These are phyloP conservation scores for Collariella sp. DNA, from an alignment of 495 filamentous ascomycete species.

Conservation along the genomic window DNA sequence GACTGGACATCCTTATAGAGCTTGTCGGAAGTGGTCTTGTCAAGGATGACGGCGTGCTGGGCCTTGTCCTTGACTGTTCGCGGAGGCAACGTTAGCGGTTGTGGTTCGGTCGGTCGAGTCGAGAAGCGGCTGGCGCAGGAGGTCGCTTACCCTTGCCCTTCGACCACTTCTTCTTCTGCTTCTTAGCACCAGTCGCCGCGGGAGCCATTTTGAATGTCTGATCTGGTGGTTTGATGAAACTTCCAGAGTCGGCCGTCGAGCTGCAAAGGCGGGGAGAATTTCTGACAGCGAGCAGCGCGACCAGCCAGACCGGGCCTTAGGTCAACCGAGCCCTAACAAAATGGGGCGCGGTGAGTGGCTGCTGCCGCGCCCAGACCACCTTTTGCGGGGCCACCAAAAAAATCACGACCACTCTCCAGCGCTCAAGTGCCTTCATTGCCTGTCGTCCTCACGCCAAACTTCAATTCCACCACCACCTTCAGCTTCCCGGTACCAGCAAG, in stretches of 20 bases:
- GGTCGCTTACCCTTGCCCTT: slow-evolving; percentile 69
- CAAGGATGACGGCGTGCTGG: slow-evolving; percentile 83
- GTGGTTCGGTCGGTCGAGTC: slow-evolving; percentile 1
- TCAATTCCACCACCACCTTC: slow-evolving; percentile 13
- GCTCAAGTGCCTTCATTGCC: slow-evolving; percentile 16
- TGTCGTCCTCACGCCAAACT: slow-evolving; percentile 1
- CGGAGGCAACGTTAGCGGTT: slow-evolving; percentile 16
- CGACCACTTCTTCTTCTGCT: slow-evolving; percentile 99
- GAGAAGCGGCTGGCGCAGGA: slow-evolving; percentile 1
- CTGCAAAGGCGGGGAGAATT: slow-evolving; percentile 35
- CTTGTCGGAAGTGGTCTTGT: slow-evolving; percentile 75
- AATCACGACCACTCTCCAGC: slow-evolving; percentile 22
- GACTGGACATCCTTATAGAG: slow-evolving; percentile 99
- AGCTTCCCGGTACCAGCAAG: slow-evolving; percentile 20
- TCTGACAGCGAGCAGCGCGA: slow-evolving; percentile 14
- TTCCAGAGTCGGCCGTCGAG: slow-evolving; percentile 26
- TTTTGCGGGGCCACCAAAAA: slow-evolving; percentile 35
- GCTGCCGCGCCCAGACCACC: slow-evolving; percentile 15
- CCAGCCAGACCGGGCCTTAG: slow-evolving; percentile 20
- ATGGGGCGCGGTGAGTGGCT: slow-evolving; percentile 25
- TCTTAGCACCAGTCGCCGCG: slow-evolving; percentile 82
- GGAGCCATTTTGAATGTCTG: slow-evolving; percentile 53
- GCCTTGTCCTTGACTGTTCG: slow-evolving; percentile 98
- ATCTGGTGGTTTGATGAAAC: slow-evolving; percentile 38
- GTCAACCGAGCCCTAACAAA: slow-evolving; percentile 34